phyloP scores from a whole-genome alignment of 2,329 filamentous ascomycete genomes.

The Aspergillus pseudotamarii region DNA sequence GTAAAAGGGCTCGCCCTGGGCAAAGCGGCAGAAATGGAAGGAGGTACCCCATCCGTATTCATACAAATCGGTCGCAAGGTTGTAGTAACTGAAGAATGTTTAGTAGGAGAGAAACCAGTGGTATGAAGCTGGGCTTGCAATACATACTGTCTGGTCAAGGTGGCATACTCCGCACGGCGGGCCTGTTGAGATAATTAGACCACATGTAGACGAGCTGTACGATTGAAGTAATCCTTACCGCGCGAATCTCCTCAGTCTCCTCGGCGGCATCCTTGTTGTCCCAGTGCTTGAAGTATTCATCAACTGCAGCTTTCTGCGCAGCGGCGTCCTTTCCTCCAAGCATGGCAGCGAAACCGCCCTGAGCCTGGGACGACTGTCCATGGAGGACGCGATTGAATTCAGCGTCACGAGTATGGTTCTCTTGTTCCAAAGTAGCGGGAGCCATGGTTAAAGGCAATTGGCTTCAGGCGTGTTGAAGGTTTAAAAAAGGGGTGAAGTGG shows the following conservation, averaged over 20 bases:
- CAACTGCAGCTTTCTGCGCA: constrained; percentile 78
- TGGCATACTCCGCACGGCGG: constrained; percentile 85
- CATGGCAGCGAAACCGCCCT: constrained; percentile 80
- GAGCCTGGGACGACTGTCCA: constrained; percentile 68
- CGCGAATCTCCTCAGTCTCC: constrained; percentile 81
- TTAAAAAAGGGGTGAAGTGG: constrained; percentile 22
- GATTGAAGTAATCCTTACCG: constrained; percentile 55
- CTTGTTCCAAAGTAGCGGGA: constrained; percentile 68
- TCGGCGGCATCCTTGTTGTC: constrained; percentile 77
- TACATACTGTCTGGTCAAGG: constrained; percentile 84
- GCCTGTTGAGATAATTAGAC: constrained; percentile 52
- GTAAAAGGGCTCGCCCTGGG: constrained; percentile 80
- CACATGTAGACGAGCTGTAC: neutral
- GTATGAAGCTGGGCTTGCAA: neutral
- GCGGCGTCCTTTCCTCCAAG: constrained; percentile 75
- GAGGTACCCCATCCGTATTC: constrained; percentile 96
- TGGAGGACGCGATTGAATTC: constrained; percentile 90
- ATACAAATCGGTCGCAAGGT: constrained; percentile 93
- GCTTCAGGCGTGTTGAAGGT: neutral
- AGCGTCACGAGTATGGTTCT: constrained; percentile 84
- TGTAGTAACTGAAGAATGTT: constrained; percentile 76
- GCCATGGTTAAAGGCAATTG: constrained; percentile 48
- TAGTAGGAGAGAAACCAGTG: neutral
- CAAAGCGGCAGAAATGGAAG: constrained; percentile 97
- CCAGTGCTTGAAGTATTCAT: constrained; percentile 97